Evolutionary conservation across 176 grass and related monocot genomes (phyloP).

Genomic region (Aegilops bicornis): DNA sequence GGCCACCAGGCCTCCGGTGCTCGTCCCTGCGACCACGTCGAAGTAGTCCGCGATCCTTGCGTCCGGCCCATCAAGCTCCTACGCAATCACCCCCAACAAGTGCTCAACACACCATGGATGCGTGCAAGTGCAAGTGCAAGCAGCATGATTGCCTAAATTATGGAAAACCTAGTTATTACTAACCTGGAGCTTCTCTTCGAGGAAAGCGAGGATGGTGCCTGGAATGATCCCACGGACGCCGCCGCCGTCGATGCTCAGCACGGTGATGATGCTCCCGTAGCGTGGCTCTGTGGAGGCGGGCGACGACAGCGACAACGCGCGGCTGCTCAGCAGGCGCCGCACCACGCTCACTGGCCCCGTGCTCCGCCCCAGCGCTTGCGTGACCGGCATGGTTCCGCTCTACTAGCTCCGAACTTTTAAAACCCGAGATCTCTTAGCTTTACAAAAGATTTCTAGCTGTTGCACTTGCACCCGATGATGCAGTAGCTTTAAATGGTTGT

Average conservation of each 20-base stretch:
- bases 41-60: conserved; percentile 61
- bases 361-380: neutral
- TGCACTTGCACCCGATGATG: no score
- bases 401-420: no score
- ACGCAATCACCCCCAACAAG: neutral
- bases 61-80: neutral
- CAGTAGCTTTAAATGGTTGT: no score
- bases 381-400: neutral
- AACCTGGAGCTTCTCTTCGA: no score
- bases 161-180: no score
- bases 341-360: neutral
- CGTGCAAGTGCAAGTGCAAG: no score
- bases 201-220: no score
- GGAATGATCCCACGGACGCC: no score
- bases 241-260: conserved; percentile 35
- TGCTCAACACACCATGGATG: no score
- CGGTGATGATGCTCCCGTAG: conserved; percentile 23
- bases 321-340: neutral
- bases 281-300: neutral
- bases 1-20: conserved; percentile 33
- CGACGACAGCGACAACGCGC: neutral
- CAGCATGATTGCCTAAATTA: no score
- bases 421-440: no score
- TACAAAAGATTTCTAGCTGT: no score
- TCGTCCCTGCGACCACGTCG: conserved; percentile 47